phyloP scores from a whole-genome alignment of 2,329 filamentous ascomycete genomes.

The Colletotrichum nymphaeae region DNA sequence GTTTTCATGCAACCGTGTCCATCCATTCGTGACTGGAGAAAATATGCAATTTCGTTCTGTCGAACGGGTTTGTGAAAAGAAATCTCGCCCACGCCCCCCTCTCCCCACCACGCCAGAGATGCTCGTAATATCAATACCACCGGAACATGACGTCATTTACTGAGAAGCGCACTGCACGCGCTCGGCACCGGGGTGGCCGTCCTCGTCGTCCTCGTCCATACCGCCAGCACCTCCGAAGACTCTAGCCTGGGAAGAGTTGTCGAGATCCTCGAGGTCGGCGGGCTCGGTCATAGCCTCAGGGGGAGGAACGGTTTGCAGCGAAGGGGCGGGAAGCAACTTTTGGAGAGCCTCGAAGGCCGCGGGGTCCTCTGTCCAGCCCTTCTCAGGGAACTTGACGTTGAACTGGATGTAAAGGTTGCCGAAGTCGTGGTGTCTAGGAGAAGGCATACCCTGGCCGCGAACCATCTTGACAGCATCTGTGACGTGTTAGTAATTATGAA shows the following conservation, averaged over 20 bases:
- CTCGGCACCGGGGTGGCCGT: constrained; percentile 79
- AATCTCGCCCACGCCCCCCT: constrained; percentile 38
- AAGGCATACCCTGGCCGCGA: constrained; percentile 97
- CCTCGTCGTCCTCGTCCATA: constrained; percentile 83
- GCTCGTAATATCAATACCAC: constrained; percentile 34
- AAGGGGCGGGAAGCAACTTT: constrained; percentile 81
- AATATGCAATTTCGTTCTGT: constrained; percentile 33
- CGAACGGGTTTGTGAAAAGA: constrained; percentile 28
- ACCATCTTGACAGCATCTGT: constrained; percentile 92
- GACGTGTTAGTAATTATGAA: neutral
- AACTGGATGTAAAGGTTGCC: constrained; percentile 99
- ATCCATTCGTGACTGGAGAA: constrained; percentile 34
- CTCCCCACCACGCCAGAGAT: constrained; percentile 36
- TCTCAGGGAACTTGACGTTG: constrained; percentile 94
- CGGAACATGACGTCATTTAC: constrained; percentile 61
- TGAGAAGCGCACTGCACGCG: constrained; percentile 89
- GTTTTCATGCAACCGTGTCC: constrained; percentile 35
- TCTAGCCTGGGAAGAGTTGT: constrained; percentile 73
- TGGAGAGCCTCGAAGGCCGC: constrained; percentile 84
- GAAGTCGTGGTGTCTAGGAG: constrained; percentile 91
- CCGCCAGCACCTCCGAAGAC: constrained; percentile 68
- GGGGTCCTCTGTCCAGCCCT: constrained; percentile 73
- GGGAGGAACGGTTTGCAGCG: constrained; percentile 74
- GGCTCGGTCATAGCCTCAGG: constrained; percentile 91
- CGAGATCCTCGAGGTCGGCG: constrained; percentile 87